phyloP scores from a whole-genome alignment of 805 yeast species.

The Diddensiella santjacobensis region DNA sequence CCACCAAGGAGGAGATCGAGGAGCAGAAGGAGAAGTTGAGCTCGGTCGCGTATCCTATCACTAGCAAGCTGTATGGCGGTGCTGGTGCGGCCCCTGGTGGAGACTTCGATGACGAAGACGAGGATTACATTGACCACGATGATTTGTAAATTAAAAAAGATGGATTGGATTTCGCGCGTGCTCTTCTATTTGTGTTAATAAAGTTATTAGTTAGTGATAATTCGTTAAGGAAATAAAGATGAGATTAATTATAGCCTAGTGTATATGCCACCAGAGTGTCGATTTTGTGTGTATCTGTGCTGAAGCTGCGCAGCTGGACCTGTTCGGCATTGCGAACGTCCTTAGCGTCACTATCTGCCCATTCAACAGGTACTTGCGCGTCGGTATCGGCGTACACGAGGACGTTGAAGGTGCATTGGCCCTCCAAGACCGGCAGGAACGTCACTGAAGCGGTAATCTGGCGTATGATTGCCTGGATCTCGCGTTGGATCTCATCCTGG shows the following conservation, averaged over 20 bases:
- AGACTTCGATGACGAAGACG: conserved; percentile 50
- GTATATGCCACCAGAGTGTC: conserved; percentile 68
- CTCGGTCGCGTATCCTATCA: conserved; percentile 84
- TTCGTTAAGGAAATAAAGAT: not conserved
- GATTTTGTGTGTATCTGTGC: conserved; percentile 64
- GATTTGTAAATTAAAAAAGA: conserved; percentile 38
- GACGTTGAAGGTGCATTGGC: conserved; percentile 73
- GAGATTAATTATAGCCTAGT: conserved; percentile 24
- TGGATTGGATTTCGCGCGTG: not conserved
- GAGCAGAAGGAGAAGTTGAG: conserved; percentile 84
- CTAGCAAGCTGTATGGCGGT: conserved; percentile 75
- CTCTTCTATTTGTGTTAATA: not conserved
- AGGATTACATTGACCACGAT: conserved; percentile 62
- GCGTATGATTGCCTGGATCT: conserved; percentile 80
- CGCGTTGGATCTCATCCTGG: conserved; percentile 55
- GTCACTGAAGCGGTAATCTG: conserved; percentile 88
- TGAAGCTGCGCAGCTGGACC: conserved; percentile 65
- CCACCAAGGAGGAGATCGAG: conserved; percentile 87
- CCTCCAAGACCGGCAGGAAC: conserved; percentile 71
- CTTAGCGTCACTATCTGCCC: conserved; percentile 75
- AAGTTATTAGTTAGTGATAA: not conserved
- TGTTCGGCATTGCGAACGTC: conserved; percentile 56
- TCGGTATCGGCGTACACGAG: conserved; percentile 68
- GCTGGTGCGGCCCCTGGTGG: conserved; percentile 45
- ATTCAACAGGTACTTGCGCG: conserved; percentile 68